These are phyloP conservation scores for Lachancea meyersii DNA, from an alignment of 805 yeast species.

Conservation along the genomic window DNA sequence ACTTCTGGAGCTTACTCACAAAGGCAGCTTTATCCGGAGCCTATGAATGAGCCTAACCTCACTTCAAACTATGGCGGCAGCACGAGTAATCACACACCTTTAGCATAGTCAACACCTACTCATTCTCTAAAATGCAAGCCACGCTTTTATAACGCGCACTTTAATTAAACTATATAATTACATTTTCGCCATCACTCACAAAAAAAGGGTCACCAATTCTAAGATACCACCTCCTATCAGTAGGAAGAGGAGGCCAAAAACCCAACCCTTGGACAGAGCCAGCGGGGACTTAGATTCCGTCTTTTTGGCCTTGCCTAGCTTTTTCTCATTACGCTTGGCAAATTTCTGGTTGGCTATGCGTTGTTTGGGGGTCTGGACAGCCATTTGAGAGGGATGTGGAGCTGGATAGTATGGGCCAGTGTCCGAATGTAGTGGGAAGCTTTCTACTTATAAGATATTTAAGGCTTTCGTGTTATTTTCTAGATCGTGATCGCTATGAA, in stretches of 20 bases:
- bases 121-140: no score
- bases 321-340: constrained; percentile 59
- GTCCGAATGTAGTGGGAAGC: not conserved
- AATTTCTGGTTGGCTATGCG: constrained; percentile 81
- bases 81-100: no score
- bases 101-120: no score
- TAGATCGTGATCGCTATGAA: not conserved
- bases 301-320: constrained; percentile 57
- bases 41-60: no score
- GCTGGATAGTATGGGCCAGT: not conserved
- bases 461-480: constrained; percentile 5
- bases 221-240: constrained; percentile 78
- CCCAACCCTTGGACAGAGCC: constrained; percentile 63
- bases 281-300: constrained; percentile 35
- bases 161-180: not conserved
- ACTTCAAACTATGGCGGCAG: no score
- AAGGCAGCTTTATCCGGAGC: no score
- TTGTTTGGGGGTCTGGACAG: constrained; percentile 79
- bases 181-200: not conserved
- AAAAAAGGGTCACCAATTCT: constrained; percentile 42
- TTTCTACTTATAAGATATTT: not conserved
- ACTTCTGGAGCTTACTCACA: no score
- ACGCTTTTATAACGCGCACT: not conserved
- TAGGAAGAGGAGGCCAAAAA: constrained; percentile 54
- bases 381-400: constrained; percentile 34